Conservation (phyloP, 2,329 filamentous ascomycete species). For the Scolecobasidium constrictum region DNA sequence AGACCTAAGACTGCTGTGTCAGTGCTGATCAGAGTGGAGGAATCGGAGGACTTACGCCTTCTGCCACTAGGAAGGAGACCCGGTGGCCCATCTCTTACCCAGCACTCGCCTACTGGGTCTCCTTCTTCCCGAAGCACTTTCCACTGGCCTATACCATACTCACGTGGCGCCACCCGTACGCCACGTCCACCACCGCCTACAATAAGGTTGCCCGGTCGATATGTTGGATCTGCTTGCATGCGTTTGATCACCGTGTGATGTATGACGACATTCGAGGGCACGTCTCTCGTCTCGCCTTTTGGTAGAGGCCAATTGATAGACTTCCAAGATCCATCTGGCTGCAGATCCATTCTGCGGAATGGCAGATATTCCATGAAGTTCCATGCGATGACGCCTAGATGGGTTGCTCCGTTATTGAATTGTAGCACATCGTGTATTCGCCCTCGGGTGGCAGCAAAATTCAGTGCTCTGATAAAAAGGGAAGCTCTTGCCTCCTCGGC, state of each 20-base stretch:
- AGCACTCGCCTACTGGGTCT: constrained; percentile 59
- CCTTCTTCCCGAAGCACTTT: constrained; percentile 52
- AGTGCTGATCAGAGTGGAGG: no score
- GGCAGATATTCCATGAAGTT: constrained; percentile 73
- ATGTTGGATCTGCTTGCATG: constrained; percentile 51
- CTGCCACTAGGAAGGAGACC: neutral
- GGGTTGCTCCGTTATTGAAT: constrained; percentile 49
- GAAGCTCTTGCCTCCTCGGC: neutral
- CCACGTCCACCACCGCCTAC: constrained; percentile 69
- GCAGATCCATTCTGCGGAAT: constrained; percentile 70
- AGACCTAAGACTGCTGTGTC: no score
- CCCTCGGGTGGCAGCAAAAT: constrained; percentile 41
- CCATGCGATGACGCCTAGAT: constrained; percentile 53
- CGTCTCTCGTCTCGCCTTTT: constrained; percentile 65
- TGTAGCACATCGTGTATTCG: constrained; percentile 61
- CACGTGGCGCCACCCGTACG: constrained; percentile 46
- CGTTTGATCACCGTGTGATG: constrained; percentile 66
- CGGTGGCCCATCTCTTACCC: constrained; percentile 33
- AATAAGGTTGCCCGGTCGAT: constrained; percentile 71
- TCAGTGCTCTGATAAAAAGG: constrained; percentile 28
- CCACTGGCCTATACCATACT: constrained; percentile 64
- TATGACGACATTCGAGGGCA: constrained; percentile 58
- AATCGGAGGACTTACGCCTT: no score
- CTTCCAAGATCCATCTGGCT: constrained; percentile 62
- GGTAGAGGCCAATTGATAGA: constrained; percentile 73